Conservation (phyloP, 805 yeast genomes). For the Wickerhamiella slavikovae region DNA sequence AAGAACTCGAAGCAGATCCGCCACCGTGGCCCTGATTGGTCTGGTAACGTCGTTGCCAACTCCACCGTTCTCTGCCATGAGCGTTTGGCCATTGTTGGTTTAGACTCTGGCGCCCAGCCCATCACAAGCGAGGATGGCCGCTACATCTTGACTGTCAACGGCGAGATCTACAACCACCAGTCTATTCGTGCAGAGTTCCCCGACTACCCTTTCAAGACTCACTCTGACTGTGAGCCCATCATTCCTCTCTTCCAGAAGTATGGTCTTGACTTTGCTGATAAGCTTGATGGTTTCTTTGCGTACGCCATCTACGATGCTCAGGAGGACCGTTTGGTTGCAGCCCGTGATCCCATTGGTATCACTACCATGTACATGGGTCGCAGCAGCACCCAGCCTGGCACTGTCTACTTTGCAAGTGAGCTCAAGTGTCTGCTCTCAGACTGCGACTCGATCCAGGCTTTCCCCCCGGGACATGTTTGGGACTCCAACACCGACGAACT, state of each 20-base stretch:
- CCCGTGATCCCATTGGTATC: constrained; percentile 96
- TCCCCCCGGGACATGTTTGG: constrained; percentile 97
- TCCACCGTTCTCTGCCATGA: constrained; percentile 77
- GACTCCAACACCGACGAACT: constrained; percentile 76
- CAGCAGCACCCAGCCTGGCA: constrained; percentile 39
- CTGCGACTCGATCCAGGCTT: constrained; percentile 79
- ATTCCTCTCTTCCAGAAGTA: constrained; percentile 79
- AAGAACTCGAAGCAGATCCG: constrained; percentile 80
- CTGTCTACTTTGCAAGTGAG: constrained; percentile 84
- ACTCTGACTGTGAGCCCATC: constrained; percentile 93
- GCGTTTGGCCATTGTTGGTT: constrained; percentile 92
- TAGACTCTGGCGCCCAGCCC: constrained; percentile 97
- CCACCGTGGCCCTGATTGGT: constrained; percentile 99
- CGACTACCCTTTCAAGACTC: constrained; percentile 62
- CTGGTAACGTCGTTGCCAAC: constrained; percentile 60
- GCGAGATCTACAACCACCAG: constrained; percentile 96
- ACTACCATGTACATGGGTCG: constrained; percentile 94
- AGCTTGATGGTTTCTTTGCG: constrained; percentile 96
- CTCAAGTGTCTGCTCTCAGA: constrained; percentile 83
- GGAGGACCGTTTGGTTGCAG: constrained; percentile 78
- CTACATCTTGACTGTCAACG: constrained; percentile 71
- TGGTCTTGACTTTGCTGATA: constrained; percentile 75
- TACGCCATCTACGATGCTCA: constrained; percentile 74
- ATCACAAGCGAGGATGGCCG: constrained; percentile 61
- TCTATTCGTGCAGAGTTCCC: constrained; percentile 55